A percentile compares a stretch with the other conserved stretches of the same genome.
These are phyloP conservation scores for Kwoniella newhampshirensis DNA, from an alignment of 768 basidiomycete genomes.

Conservation along the genomic window DNA sequence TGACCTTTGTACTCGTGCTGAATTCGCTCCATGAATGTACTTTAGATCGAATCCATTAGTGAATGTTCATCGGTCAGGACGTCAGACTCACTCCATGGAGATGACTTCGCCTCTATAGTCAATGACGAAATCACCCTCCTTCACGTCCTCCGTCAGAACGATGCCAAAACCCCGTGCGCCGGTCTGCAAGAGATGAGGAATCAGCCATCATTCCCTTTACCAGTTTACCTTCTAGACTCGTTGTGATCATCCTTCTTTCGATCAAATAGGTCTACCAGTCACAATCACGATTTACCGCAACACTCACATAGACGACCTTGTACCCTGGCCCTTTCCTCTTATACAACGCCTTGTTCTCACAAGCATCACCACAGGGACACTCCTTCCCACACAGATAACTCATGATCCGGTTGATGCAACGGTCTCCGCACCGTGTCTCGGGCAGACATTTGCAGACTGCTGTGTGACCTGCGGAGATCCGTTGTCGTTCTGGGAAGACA, in stretches of 20 bases:
- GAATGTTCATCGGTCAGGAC: slow-evolving; percentile 8
- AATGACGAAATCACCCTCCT: slow-evolving; percentile 53
- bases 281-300: no score
- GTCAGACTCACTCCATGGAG: slow-evolving; percentile 40
- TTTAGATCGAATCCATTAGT: slow-evolving; percentile 9
- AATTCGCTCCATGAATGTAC: slow-evolving; percentile 49
- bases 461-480: slow-evolving; percentile 12
- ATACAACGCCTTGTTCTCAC: slow-evolving; percentile 50
- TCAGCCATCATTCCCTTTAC: no score
- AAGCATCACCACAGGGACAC: slow-evolving; percentile 50
- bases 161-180: slow-evolving; percentile 54
- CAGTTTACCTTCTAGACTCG: no score
- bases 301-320: slow-evolving; percentile 52
- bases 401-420: slow-evolving; percentile 54
- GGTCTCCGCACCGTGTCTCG: slow-evolving; percentile 46
- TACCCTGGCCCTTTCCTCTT: slow-evolving; percentile 33
- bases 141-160: slow-evolving; percentile 44
- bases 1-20: slow-evolving; percentile 41
- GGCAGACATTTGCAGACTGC: slow-evolving; percentile 51
- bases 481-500: slow-evolving; percentile 38
- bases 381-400: slow-evolving; percentile 54
- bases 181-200: no score
- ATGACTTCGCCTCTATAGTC: slow-evolving; percentile 55
- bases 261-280: no score
- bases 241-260: no score